Conservation (phyloP, 2,329 filamentous ascomycete genomes). For the Hymenoscyphus scutula region DNA sequence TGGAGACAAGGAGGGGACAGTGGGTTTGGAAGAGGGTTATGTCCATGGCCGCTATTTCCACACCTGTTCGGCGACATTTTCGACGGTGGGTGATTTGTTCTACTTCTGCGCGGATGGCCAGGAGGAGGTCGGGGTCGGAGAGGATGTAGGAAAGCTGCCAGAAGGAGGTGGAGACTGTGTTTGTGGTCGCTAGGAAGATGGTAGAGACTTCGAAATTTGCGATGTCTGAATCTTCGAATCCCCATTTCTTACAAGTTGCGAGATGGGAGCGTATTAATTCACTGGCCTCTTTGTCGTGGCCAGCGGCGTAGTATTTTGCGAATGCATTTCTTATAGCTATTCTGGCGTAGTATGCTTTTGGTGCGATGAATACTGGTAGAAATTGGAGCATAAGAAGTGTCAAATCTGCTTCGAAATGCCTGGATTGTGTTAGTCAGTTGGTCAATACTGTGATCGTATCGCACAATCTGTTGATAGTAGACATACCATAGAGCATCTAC, state of each 20-base stretch:
- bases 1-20: constrained; percentile 45
- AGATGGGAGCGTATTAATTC: constrained; percentile 34
- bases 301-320: constrained; percentile 31
- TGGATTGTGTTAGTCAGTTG: constrained; percentile 13
- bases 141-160: constrained; percentile 41
- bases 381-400: constrained; percentile 35
- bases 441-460: neutral
- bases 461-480: neutral
- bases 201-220: constrained; percentile 38
- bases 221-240: constrained; percentile 34
- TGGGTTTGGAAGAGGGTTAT: constrained; percentile 36
- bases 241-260: constrained; percentile 30
- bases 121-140: constrained; percentile 31
- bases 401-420: constrained; percentile 36
- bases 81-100: constrained; percentile 18
- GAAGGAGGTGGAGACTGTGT: constrained; percentile 42
- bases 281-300: constrained; percentile 34
- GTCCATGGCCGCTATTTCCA: constrained; percentile 23
- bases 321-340: constrained; percentile 40
- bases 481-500: constrained; percentile 41
- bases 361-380: constrained; percentile 37
- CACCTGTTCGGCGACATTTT: constrained; percentile 9
- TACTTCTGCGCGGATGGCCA: constrained; percentile 36
- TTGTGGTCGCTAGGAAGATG: constrained; percentile 37
- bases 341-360: constrained; percentile 36